These are phyloP conservation scores for Populus hybrid DNA, from an alignment of 441 rosid genomes.

Conservation along the genomic window DNA sequence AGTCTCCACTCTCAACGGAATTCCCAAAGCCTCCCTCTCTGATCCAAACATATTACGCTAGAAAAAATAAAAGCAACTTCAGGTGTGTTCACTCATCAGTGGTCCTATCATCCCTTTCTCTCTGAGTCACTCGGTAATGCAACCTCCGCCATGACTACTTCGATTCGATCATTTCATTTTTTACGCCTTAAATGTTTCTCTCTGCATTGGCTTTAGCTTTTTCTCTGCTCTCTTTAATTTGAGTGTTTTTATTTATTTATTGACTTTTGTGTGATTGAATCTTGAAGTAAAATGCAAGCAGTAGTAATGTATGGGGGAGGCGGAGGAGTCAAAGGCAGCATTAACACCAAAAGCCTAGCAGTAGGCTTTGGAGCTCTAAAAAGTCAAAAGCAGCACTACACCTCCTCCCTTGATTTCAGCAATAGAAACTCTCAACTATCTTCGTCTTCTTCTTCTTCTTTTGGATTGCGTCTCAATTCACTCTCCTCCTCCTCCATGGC, in stretches of 20 bases:
- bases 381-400: not conserved
- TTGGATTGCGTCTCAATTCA: constrained; percentile 29
- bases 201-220: not conserved
- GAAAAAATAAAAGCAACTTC: not conserved
- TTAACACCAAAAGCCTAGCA: not conserved
- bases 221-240: not conserved
- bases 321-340: constrained; percentile 25
- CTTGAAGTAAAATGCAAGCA: constrained; percentile 52
- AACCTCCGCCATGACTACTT: too few relatives aligned
- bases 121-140: not conserved
- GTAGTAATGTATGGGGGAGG: constrained; percentile 22
- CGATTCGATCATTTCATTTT: too few relatives aligned
- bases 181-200: not conserved
- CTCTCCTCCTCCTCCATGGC: constrained; percentile 41
- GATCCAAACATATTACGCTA: not conserved
- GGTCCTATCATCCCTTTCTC: not conserved
- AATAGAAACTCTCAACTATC: constrained; percentile 10
- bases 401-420: constrained; percentile 12
- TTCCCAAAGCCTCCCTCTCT: constrained; percentile 26
- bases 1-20: constrained; percentile 27
- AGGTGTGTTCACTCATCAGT: too few relatives aligned
- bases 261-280: constrained; percentile 23
- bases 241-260: not conserved
- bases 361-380: not conserved
- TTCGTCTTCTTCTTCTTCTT: constrained; percentile 20